Conservation (phyloP, 306 rosid species). For the Vigna hirtella region DNA sequence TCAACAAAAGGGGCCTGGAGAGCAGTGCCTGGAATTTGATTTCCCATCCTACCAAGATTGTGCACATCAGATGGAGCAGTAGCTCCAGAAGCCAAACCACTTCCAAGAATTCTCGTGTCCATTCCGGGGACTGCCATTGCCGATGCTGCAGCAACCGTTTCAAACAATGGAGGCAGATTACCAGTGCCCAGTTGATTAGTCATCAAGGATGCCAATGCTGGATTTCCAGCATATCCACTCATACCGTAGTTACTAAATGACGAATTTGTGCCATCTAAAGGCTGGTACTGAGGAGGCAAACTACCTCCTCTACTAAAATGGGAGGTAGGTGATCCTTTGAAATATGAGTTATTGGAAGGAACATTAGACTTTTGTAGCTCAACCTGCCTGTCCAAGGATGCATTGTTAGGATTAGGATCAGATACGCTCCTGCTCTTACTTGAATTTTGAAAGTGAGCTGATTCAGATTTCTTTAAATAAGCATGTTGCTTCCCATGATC, state of each 20-base stretch:
- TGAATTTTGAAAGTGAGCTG: constrained; percentile 62
- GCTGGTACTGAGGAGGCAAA: constrained; percentile 68
- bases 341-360: constrained; percentile 55
- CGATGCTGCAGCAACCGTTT: constrained; percentile 80
- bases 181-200: constrained; percentile 78
- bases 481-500: constrained; percentile 69
- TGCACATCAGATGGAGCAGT: constrained; percentile 70
- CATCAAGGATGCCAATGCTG: constrained; percentile 79
- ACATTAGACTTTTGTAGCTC: constrained; percentile 62
- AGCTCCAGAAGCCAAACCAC: constrained; percentile 70
- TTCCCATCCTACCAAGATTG: constrained; percentile 71
- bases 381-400: constrained; percentile 62
- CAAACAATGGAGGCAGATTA: constrained; percentile 78
- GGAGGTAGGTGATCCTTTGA: constrained; percentile 72
- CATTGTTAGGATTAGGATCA: constrained; percentile 52
- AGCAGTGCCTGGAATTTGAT: constrained; percentile 69
- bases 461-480: constrained; percentile 75
- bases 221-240: constrained; percentile 77
- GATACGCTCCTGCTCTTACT: constrained; percentile 62
- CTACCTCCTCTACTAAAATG: constrained; percentile 68
- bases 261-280: constrained; percentile 67
- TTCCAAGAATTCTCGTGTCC: constrained; percentile 79
- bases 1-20: constrained; percentile 85
- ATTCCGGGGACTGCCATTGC: constrained; percentile 74
- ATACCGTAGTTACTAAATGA: constrained; percentile 71